phyloP scores from a whole-genome alignment of 768 basidiomycete species.

The Rhodotorula paludigena region DNA sequence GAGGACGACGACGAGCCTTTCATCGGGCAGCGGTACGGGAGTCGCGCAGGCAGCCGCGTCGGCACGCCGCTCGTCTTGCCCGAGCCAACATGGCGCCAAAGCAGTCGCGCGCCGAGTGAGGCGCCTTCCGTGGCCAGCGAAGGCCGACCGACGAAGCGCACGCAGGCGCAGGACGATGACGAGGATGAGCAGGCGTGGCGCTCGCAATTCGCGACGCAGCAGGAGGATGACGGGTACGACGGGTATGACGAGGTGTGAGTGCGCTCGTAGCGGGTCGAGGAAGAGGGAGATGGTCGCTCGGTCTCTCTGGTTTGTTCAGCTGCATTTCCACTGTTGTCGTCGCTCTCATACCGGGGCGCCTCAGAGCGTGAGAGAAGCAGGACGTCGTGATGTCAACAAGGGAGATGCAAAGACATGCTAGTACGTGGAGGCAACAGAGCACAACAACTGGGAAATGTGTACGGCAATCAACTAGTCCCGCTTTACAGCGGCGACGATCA shows the following conservation, averaged over 20 bases:
- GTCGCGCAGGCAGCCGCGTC: background rate
- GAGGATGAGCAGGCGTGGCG: conserved; percentile 56
- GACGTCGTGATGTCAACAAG: no score
- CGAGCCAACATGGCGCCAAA: conserved; percentile 28
- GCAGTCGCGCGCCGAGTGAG: conserved; percentile 21
- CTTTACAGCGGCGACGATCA: conserved; percentile 39
- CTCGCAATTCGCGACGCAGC: conserved; percentile 14
- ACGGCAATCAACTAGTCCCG: conserved; percentile 1
- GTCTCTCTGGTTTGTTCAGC: no score
- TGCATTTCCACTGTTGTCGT: no score
- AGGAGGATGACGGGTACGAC: conserved; percentile 51
- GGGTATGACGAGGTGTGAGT: conserved; percentile 40
- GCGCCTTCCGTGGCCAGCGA: background rate
- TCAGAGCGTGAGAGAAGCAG: no score
- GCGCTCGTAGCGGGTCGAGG: background rate
- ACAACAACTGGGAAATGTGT: background rate
- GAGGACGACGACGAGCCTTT: conserved; percentile 25
- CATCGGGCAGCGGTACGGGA: conserved; percentile 21
- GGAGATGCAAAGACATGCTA: no score
- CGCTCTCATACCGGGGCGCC: no score
- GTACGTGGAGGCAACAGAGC: background rate
- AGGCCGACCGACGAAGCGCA: background rate
- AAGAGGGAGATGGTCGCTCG: no score
- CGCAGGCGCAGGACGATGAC: conserved; percentile 47
- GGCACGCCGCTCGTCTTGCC: conserved; percentile 21